phyloP scores from a whole-genome alignment of 2,329 filamentous ascomycete species.

The Elsinoe batatas region DNA sequence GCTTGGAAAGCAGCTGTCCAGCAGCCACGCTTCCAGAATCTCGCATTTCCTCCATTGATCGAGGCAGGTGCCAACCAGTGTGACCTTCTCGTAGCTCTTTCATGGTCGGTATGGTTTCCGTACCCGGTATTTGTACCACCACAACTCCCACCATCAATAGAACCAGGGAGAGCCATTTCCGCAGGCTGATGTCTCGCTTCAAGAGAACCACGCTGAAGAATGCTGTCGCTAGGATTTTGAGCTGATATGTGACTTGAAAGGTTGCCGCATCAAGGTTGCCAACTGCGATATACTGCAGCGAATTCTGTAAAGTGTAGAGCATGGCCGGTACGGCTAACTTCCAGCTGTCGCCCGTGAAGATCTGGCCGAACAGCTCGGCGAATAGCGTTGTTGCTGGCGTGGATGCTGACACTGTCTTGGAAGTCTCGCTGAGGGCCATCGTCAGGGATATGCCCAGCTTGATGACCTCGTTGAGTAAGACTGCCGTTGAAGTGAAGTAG shows the following conservation, averaged over 20 bases:
- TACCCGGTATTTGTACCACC: slow-evolving; percentile 68
- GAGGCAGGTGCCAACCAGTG: slow-evolving; percentile 55
- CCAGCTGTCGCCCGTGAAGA: slow-evolving; percentile 89
- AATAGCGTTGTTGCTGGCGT: slow-evolving; percentile 73
- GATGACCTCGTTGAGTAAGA: slow-evolving; percentile 85
- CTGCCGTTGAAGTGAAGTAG: slow-evolving; percentile 88
- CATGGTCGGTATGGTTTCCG: slow-evolving; percentile 45
- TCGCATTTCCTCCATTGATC: slow-evolving; percentile 67
- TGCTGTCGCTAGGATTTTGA: slow-evolving; percentile 88
- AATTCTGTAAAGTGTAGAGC: slow-evolving; percentile 85
- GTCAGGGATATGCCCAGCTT: slow-evolving; percentile 81
- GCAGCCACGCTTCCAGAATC: slow-evolving; percentile 47
- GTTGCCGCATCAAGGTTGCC: slow-evolving; percentile 86
- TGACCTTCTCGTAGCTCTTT: slow-evolving; percentile 53
- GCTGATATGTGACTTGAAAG: slow-evolving; percentile 86
- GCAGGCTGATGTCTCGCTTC: slow-evolving; percentile 56
- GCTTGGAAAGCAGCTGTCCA: slow-evolving; percentile 44
- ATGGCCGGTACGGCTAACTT: slow-evolving; percentile 82
- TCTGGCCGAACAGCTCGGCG: slow-evolving; percentile 64
- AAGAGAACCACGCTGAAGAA: slow-evolving; percentile 76
- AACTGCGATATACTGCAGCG: slow-evolving; percentile 84
- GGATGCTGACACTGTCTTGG: slow-evolving; percentile 63
- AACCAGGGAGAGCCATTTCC: slow-evolving; percentile 71
- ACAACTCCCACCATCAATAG: slow-evolving; percentile 73
- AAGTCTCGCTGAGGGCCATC: slow-evolving; percentile 80